Evolutionary conservation across 768 basidiomycete species (phyloP).

Genomic region (Postia placenta): DNA sequence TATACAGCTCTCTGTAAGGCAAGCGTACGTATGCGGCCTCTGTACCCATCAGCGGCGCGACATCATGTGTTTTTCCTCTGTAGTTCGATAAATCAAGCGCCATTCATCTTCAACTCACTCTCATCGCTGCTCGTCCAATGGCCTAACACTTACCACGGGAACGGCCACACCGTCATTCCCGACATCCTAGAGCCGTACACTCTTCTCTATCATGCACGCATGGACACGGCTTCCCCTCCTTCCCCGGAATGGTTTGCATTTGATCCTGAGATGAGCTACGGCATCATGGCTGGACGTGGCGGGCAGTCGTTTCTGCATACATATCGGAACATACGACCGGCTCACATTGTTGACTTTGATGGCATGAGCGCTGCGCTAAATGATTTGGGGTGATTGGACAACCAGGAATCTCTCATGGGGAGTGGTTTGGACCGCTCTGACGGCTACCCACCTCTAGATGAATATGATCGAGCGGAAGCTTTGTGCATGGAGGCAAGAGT

Average conservation of each 20-base stretch:
- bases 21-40: too few species aligned
- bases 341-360: slow-evolving; percentile 5
- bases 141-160: slow-evolving; percentile 6
- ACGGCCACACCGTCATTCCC: slow-evolving; percentile 5
- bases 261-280: slow-evolving; percentile 9
- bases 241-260: slow-evolving; percentile 8
- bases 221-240: background rate
- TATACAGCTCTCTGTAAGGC: too few species aligned
- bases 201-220: slow-evolving; percentile 8
- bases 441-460: background rate
- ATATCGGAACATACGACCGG: slow-evolving; percentile 2
- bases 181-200: slow-evolving; percentile 5
- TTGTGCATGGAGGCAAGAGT: background rate
- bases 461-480: background rate
- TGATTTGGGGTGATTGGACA: slow-evolving; percentile 3
- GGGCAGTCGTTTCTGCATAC: slow-evolving; percentile 3
- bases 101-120: slow-evolving; percentile 5
- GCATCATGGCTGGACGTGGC: slow-evolving; percentile 6
- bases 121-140: slow-evolving; percentile 2
- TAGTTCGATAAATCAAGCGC: slow-evolving; percentile 3
- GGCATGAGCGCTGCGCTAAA: slow-evolving; percentile 6
- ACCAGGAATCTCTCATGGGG: slow-evolving; percentile 2
- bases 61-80: too few species aligned
- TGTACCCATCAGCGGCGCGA: too few species aligned
- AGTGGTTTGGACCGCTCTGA: background rate